Percentiles rank a stretch among this genome's conserved stretches.
Evolutionary conservation across 257 asterid genomes (phyloP).

Genomic region (Scutellaria barbata): DNA sequence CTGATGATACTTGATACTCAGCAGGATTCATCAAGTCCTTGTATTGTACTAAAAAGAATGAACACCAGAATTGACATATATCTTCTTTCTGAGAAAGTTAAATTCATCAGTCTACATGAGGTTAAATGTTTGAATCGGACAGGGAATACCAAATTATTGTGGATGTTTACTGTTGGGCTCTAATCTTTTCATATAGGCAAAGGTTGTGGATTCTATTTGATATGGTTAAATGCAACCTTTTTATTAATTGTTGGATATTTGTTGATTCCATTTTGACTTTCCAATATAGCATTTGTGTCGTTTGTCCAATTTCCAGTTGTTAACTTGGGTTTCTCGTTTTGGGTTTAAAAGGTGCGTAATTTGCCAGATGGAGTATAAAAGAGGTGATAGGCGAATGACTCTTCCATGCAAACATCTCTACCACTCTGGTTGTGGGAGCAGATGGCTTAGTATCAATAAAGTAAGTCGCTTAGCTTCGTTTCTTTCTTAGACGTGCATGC

Average conservation of each 20-base stretch:
- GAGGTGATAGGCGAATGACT: slow-evolving; percentile 71
- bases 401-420: slow-evolving; percentile 96
- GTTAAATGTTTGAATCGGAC: too few species aligned
- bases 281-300: not conserved
- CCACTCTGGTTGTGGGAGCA: slow-evolving; percentile 80
- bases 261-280: not conserved
- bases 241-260: not conserved
- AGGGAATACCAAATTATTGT: too few species aligned
- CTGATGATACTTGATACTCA: too few species aligned
- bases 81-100: too few species aligned
- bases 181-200: too few species aligned
- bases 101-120: too few species aligned
- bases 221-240: too few species aligned
- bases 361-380: slow-evolving; percentile 97
- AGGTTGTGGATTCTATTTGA: too few species aligned
- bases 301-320: not conserved
- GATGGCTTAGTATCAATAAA: slow-evolving; percentile 91
- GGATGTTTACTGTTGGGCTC: too few species aligned
- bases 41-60: too few species aligned
- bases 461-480: slow-evolving; percentile 46
- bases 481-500: not conserved
- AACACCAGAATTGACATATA: too few species aligned
- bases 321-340: slow-evolving; percentile 25
- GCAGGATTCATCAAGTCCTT: too few species aligned
- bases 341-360: slow-evolving; percentile 74